phyloP scores from a whole-genome alignment of 495 filamentous ascomycete species.

The Cladorrhinum samala region DNA sequence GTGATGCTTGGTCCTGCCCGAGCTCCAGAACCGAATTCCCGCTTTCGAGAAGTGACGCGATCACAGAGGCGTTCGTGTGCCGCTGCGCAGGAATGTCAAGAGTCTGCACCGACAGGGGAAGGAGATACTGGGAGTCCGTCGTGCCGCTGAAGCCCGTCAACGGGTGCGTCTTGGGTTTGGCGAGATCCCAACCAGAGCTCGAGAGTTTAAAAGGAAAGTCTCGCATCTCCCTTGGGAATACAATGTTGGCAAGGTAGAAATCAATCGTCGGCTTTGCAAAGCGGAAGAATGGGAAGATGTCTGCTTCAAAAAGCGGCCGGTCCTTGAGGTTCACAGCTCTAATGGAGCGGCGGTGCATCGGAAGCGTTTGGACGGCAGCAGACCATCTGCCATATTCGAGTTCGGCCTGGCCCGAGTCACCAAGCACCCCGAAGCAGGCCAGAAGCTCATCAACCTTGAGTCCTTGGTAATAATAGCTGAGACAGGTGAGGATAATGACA shows the following conservation, averaged over 20 bases:
- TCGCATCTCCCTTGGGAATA: slow-evolving; percentile 62
- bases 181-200: slow-evolving; percentile 66
- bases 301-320: slow-evolving; percentile 24
- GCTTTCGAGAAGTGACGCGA: slow-evolving; percentile 48
- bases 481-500: slow-evolving; percentile 57
- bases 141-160: slow-evolving; percentile 70
- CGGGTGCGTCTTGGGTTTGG: slow-evolving; percentile 37
- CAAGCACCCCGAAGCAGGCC: slow-evolving; percentile 42
- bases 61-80: slow-evolving; percentile 60
- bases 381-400: slow-evolving; percentile 52
- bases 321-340: slow-evolving; percentile 58
- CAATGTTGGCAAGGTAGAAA: slow-evolving; percentile 54
- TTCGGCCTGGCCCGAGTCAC: slow-evolving; percentile 49
- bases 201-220: slow-evolving; percentile 61
- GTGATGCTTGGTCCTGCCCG: slow-evolving; percentile 12
- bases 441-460: slow-evolving; percentile 49
- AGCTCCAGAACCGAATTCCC: slow-evolving; percentile 47
- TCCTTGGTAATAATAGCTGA: slow-evolving; percentile 65
- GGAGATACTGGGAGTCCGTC: slow-evolving; percentile 53
- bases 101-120: slow-evolving; percentile 52
- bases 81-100: slow-evolving; percentile 49
- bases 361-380: slow-evolving; percentile 29
- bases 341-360: slow-evolving; percentile 38
- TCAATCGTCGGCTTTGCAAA: slow-evolving; percentile 50
- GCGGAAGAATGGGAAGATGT: slow-evolving; percentile 50